Evolutionary conservation across 257 asterid species (phyloP).

Genomic region (Nicotiana attenuata): DNA sequence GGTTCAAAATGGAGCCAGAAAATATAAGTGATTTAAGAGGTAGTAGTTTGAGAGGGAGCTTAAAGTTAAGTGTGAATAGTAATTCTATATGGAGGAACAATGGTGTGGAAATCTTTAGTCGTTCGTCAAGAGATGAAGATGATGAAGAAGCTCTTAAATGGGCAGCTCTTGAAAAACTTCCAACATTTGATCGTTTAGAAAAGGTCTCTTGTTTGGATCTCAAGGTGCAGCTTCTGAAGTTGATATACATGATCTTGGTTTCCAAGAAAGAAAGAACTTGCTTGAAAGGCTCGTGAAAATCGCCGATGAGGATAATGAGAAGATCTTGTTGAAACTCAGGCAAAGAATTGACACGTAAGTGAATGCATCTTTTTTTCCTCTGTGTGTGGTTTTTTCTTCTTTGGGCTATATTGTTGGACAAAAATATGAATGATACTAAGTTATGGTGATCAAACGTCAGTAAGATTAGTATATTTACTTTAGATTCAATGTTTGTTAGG

Average conservation of each 20-base stretch:
- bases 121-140: too few relatives aligned
- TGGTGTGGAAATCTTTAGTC: too few relatives aligned
- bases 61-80: background rate
- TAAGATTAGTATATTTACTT: too few relatives aligned
- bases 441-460: too few relatives aligned
- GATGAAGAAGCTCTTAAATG: too few relatives aligned
- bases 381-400: too few relatives aligned
- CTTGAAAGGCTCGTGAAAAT: slow-evolving; percentile 51
- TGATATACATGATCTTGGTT: background rate
- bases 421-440: too few relatives aligned
- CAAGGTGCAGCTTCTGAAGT: background rate
- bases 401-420: too few relatives aligned
- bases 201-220: slow-evolving; percentile 7
- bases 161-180: background rate
- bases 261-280: slow-evolving; percentile 32
- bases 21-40: background rate
- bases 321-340: slow-evolving; percentile 49
- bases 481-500: too few relatives aligned
- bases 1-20: too few relatives aligned
- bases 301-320: slow-evolving; percentile 68
- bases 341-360: slow-evolving; percentile 48
- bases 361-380: background rate
- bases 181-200: background rate
- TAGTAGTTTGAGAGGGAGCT: too few relatives aligned
- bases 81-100: too few relatives aligned